Evolutionary conservation across 441 rosid species (phyloP), one percentile per base, ranked within the genome.

Genomic region (Flueggea neowawraea): DNA sequence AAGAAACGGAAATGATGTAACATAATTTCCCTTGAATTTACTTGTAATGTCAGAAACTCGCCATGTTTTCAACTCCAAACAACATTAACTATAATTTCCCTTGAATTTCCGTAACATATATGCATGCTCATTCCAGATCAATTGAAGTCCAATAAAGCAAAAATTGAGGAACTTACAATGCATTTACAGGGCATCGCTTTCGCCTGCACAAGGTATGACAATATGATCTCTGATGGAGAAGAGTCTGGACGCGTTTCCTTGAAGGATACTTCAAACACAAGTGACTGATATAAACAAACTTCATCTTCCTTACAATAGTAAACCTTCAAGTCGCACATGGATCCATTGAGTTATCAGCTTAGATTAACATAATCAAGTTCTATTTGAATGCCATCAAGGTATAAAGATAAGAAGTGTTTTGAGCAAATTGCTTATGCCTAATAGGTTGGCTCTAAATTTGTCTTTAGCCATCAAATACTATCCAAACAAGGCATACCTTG

Each of bases 291-390:
- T 62, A 91, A 76, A 75, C 99, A 91, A 52, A 94, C 91, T 70
- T 89, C 99, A 62, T 94, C 92, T 78, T 94, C 96, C 80, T 95
- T 95, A 68, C 97, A 95, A 67, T 89, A 95, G 73, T 82, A 87
- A 11, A 89, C 96, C 96, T 89, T 71, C 63, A 8, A 16, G 7
- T 9, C 28, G 11, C 22, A 15, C 55, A 8, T 11, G 3, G 13
- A 52, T 28, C 22, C 17, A 17, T 15, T 31, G 57, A 16, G 10
- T 22, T 12, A 22, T 16, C 57, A 10, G 41, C 6, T 36, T 36
- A 36, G 41, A 5, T 36, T 36, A 36, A 8, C 41, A 36, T 36
- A 36, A 36, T 36, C 9, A 36, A 36, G 50, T 47, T 12, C 50
- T 12, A 11, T 47, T 47, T 47, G 50, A 47, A 47, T 11, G 4